Evolutionary conservation across 768 basidiomycete species (phyloP).

Genomic region (Suillus tomentosus): DNA sequence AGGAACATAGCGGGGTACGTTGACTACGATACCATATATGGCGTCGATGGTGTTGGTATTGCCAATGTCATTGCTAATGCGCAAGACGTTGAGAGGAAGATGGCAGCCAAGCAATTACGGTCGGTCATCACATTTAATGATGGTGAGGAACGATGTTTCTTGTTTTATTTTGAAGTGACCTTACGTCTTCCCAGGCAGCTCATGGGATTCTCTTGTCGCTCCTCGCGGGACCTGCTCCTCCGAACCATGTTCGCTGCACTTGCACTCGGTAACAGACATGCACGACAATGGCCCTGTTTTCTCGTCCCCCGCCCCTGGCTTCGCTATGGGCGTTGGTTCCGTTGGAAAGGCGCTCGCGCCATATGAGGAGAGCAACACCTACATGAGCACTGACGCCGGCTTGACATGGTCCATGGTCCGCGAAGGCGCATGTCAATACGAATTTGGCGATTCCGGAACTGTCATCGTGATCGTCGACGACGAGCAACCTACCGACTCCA

Average conservation of each 20-base stretch:
- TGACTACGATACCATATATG: conserved; percentile 88
- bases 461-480: conserved; percentile 84
- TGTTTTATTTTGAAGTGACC: conserved; percentile 8
- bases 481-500: conserved; percentile 67
- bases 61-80: conserved; percentile 87
- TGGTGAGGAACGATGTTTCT: conserved; percentile 37
- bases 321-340: conserved; percentile 94
- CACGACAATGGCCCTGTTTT: conserved; percentile 96
- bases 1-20: conserved; percentile 87
- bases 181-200: conserved; percentile 46
- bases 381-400: conserved; percentile 89
- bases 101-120: conserved; percentile 70
- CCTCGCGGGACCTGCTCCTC: conserved; percentile 58
- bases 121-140: conserved; percentile 91
- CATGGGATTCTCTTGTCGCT: conserved; percentile 73
- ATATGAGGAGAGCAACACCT: conserved; percentile 91
- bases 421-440: conserved; percentile 85
- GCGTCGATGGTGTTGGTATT: conserved; percentile 87
- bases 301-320: conserved; percentile 91
- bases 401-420: conserved; percentile 80
- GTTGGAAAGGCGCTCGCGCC: conserved; percentile 66
- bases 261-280: conserved; percentile 89
- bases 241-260: conserved; percentile 78
- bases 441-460: conserved; percentile 90
- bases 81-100: conserved; percentile 76